Percentiles rank a stretch among this genome's conserved stretches.
Conservation (phyloP, 2,329 filamentous ascomycete genomes). For the Pestalotiopsis sp. region DNA sequence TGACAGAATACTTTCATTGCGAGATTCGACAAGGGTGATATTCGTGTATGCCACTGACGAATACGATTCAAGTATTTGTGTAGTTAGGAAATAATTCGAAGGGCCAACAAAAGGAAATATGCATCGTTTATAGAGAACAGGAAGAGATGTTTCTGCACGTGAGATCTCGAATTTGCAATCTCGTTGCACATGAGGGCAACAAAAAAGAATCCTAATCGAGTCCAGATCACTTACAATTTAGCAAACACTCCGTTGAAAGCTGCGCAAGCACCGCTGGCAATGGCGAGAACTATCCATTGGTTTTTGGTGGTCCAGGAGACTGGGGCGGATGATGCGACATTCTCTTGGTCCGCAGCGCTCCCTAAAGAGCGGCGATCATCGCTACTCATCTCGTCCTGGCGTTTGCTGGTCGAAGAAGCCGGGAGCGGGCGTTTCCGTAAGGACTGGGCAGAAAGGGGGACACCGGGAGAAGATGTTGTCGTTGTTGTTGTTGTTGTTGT, state of each 20-base stretch:
- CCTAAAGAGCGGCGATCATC: not conserved
- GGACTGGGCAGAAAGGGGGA: not conserved
- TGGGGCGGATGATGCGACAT: not conserved
- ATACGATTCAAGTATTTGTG: no score
- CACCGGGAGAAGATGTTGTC: not conserved
- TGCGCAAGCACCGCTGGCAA: conserved; percentile 76
- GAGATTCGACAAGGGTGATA: no score
- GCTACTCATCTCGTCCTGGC: conserved; percentile 2
- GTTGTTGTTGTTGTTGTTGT: not conserved
- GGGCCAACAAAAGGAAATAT: no score
- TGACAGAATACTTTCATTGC: no score
- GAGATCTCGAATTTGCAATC: no score
- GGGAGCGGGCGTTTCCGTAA: conserved; percentile 5
- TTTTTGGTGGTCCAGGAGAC: conserved; percentile 31
- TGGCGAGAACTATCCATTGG: conserved; percentile 69
- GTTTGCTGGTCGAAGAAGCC: not conserved
- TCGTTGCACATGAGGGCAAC: no score
- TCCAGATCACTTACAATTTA: conserved; percentile 64
- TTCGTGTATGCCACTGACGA: no score
- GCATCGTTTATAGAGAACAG: no score
- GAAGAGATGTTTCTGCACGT: no score
- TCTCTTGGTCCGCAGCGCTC: not conserved
- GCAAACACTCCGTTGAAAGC: conserved; percentile 84
- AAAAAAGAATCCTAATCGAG: not conserved
- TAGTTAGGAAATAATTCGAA: no score